phyloP scores from a whole-genome alignment of 2,329 filamentous ascomycete genomes.

The Coniochaeta sp. region DNA sequence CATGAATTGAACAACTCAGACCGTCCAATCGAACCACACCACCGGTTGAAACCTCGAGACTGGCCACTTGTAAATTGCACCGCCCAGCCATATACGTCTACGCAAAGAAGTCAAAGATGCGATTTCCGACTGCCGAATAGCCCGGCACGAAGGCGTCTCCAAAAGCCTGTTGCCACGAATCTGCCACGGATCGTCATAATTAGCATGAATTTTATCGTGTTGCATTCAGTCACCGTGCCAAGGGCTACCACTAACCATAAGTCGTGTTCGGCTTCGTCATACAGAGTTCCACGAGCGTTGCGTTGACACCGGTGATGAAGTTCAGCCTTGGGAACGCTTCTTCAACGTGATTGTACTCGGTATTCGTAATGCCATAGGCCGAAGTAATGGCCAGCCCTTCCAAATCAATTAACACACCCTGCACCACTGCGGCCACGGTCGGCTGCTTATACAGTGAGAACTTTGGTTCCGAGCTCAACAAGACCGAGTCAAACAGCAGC shows the following conservation, averaged over 20 bases:
- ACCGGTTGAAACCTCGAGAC: neutral
- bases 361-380: constrained; percentile 18
- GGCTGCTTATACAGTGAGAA: constrained; percentile 34
- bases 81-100: neutral
- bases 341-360: constrained; percentile 24
- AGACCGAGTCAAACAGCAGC: constrained; percentile 41
- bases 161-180: constrained; percentile 5
- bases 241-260: constrained; percentile 12
- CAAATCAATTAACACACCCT: constrained; percentile 31
- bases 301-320: constrained; percentile 25
- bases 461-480: constrained; percentile 30
- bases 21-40: neutral
- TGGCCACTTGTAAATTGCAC: neutral
- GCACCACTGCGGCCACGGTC: constrained; percentile 25
- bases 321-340: constrained; percentile 25
- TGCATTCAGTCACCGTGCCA: neutral
- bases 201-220: neutral
- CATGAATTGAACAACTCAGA: neutral
- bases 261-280: constrained; percentile 30
- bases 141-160: constrained; percentile 5
- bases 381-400: constrained; percentile 16
- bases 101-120: constrained; percentile 4
- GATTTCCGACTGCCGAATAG: constrained; percentile 4
- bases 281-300: constrained; percentile 31
- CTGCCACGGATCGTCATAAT: neutral